Evolutionary conservation across 257 asterid species (phyloP).

Genomic region (Solanum sparsipilum): DNA sequence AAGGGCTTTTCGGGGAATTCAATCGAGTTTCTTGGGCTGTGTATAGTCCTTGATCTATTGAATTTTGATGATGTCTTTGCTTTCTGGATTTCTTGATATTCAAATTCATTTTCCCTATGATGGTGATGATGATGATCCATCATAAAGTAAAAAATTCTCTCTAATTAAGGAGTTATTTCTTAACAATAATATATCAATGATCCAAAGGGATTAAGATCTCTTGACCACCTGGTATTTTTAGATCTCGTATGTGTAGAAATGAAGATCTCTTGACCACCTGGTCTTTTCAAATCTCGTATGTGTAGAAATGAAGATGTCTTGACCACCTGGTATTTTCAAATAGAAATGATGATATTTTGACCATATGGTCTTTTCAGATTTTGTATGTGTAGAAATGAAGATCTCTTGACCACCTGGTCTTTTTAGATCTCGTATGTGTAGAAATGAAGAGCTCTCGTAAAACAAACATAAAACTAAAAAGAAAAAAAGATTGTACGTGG

Average conservation of each 20-base stretch:
- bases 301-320: background rate
- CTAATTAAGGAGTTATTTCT: background rate
- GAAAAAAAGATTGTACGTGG: background rate
- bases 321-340: background rate
- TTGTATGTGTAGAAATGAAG: background rate
- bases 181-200: background rate
- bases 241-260: background rate
- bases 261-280: background rate
- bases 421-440: background rate
- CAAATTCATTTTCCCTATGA: constrained; percentile 16
- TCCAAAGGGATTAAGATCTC: background rate
- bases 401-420: background rate
- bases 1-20: constrained; percentile 33
- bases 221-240: background rate
- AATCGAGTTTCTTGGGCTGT: background rate
- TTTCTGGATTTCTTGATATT: constrained; percentile 18
- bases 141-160: background rate
- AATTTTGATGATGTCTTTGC: constrained; percentile 17
- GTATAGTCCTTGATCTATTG: constrained; percentile 56
- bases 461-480: background rate
- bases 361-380: background rate
- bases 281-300: background rate
- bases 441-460: background rate
- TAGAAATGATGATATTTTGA: background rate
- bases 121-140: constrained; percentile 30